A percentile compares a stretch with the other conserved stretches of the same genome.
Evolutionary conservation across 1,284 basidiomycete genomes (phyloP).

Genomic region (Puccinia novopanici): DNA sequence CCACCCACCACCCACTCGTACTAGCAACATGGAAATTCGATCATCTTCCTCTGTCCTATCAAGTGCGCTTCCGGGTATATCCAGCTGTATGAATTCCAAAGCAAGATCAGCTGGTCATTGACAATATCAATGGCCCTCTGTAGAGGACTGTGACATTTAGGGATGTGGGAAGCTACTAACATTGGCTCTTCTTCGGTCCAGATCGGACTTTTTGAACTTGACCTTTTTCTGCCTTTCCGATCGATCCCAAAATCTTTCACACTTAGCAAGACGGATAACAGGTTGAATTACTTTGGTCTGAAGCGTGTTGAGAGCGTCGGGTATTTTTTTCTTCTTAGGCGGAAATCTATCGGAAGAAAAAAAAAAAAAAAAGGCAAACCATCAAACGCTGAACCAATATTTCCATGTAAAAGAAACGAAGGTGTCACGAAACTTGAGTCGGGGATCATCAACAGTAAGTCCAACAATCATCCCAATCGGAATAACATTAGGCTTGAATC

Average conservation of each 20-base stretch:
- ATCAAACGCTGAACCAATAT: not conserved
- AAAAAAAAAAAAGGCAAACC: not conserved
- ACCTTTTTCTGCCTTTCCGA: not conserved
- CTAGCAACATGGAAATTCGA: slow-evolving; percentile 75
- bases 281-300: slow-evolving; percentile 29
- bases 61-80: slow-evolving; percentile 72
- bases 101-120: not conserved
- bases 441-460: slow-evolving; percentile 45
- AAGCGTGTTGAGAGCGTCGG: not conserved
- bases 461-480: slow-evolving; percentile 44
- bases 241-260: slow-evolving; percentile 41
- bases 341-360: slow-evolving; percentile 34
- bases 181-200: slow-evolving; percentile 31
- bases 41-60: slow-evolving; percentile 71
- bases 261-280: slow-evolving; percentile 9
- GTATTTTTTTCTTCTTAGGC: slow-evolving; percentile 29
- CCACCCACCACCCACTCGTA: slow-evolving; percentile 71
- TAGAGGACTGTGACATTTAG: not conserved
- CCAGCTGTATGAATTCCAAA: slow-evolving; percentile 56
- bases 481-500: slow-evolving; percentile 21
- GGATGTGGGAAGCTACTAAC: slow-evolving; percentile 20
- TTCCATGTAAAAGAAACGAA: not conserved
- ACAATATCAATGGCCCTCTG: not conserved
- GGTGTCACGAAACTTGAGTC: slow-evolving; percentile 31
- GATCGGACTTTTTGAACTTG: slow-evolving; percentile 39